These are phyloP conservation scores for Pinus tabuliformis DNA, from an alignment of 75 land plant genomes.

Conservation along the genomic window DNA sequence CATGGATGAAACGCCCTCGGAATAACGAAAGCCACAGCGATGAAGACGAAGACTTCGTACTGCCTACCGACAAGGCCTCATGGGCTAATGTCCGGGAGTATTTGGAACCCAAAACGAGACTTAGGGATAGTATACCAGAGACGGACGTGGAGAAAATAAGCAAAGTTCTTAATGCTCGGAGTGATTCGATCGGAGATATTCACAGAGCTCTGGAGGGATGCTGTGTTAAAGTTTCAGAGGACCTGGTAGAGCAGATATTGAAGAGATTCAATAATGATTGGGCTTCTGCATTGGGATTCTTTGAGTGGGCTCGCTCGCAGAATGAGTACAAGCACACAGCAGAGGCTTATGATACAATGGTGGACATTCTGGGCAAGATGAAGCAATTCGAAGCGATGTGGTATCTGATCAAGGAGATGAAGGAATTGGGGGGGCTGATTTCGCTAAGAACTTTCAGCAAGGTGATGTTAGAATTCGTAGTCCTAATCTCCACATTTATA, in stretches of 20 bases:
- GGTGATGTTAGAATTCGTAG: constrained; percentile 2
- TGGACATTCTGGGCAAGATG: constrained; percentile 57
- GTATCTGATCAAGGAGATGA: constrained; percentile 50
- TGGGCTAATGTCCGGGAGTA: background rate
- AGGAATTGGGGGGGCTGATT: constrained; percentile 18
- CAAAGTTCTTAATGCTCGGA: constrained; percentile 13
- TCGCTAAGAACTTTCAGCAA: constrained; percentile 47
- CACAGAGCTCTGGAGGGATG: constrained; percentile 17
- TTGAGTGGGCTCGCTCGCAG: constrained; percentile 49
- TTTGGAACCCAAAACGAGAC: background rate
- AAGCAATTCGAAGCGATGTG: constrained; percentile 51
- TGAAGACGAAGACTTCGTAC: background rate
- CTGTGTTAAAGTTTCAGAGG: constrained; percentile 15
- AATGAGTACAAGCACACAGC: constrained; percentile 19
- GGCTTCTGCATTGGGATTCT: constrained; percentile 55
- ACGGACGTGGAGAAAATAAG: constrained; percentile 19
- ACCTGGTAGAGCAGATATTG: constrained; percentile 32
- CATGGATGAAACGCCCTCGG: background rate
- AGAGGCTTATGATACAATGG: constrained; percentile 46
- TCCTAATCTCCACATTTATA: too few species aligned
- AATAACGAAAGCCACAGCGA: background rate
- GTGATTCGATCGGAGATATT: constrained; percentile 14
- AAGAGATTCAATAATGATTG: constrained; percentile 56
- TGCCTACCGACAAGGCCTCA: background rate
- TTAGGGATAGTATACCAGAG: background rate